Base-by-base conservation (phyloP, 345 rosid genomes). In the Aquilaria sinensis region DNA sequence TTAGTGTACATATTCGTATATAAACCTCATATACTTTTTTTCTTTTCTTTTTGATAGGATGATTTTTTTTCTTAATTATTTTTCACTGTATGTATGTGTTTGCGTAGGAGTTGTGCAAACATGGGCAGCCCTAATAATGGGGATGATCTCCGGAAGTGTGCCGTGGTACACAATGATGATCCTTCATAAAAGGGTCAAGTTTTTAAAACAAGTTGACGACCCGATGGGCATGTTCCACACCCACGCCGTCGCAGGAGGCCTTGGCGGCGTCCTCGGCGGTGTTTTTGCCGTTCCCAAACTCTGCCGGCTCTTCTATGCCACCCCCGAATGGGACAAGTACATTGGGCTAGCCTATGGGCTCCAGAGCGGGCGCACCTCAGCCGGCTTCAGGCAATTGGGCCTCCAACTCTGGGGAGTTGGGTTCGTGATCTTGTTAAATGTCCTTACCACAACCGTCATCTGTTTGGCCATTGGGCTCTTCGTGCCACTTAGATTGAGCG, bases 131-230 rank as follows among this genome's bases (percentile, higher is more conserved):
- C 63, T 77, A 3, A 11, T 74, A 5, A 81, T 70, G 81, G 81
- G 84, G 3, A 12, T 66, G 5, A 14, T 69, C 15, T 79, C 84
- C 7, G 80, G 86, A 57, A 66, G 77, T 10, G 43, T 81, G 14
- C 83, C 86, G 7, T 74, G 86, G 87, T 77, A 69, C 74, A 78
- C 76, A 5, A 80, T 85, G 82, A 73, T 55, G 77, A 64, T 82
- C 30, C 73, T 78, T 15, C 86, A 75, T 2, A 56, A 70, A 23
- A 76, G 58, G 56, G 45, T 73, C 14, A 58, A 57, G 56, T 15
- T 80, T 14, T 33, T 82, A 1, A 43, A 43, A 4, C 50, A 4
- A 10, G 71, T 80, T 2, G 76, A 85, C 0, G 74, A 80, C 48
- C 71, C 80, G 0, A 71, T 85, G 71, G 74, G 84, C 46, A 41